Conservation (phyloP, 768 basidiomycete genomes). For the Trametes cingulata region DNA sequence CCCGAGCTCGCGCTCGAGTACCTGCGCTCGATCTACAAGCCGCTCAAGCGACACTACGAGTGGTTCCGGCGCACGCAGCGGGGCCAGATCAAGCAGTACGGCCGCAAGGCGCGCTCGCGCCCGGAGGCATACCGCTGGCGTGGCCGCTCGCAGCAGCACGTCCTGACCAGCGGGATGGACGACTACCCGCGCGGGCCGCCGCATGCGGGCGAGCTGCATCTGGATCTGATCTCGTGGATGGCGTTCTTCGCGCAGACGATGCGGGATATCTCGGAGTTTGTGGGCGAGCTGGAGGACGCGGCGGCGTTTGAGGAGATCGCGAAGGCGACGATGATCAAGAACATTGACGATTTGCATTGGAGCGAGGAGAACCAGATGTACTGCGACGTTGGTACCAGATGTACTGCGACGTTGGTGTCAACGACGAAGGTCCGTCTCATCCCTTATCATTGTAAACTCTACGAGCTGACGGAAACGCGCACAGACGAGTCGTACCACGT, state of each 20-base stretch:
- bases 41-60: conserved; percentile 88
- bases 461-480: too few species aligned
- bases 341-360: conserved; percentile 95
- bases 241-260: conserved; percentile 94
- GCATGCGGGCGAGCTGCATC: conserved; percentile 87
- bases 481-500: conserved; percentile 89
- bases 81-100: conserved; percentile 91
- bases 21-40: conserved; percentile 78
- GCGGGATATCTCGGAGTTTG: conserved; percentile 83
- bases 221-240: conserved; percentile 96
- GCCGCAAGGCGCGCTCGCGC: conserved; percentile 78
- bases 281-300: conserved; percentile 84
- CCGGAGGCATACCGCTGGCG: conserved; percentile 95
- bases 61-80: conserved; percentile 96
- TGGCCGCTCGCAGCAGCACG: conserved; percentile 81
- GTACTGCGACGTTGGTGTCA: conserved; percentile 83
- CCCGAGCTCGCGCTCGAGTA: conserved; percentile 63
- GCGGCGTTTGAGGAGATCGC: conserved; percentile 77
- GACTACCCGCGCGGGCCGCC: conserved; percentile 93
- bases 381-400: too few species aligned
- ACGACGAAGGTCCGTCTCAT: conserved; percentile 66
- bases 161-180: conserved; percentile 94
- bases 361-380: conserved; percentile 88
- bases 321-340: conserved; percentile 75
- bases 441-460: too few species aligned